Percentiles rank a stretch among this genome's conserved stretches.
Evolutionary conservation across 2,329 filamentous ascomycete genomes (phyloP).

Genomic region (Samsoniella hepiali): DNA sequence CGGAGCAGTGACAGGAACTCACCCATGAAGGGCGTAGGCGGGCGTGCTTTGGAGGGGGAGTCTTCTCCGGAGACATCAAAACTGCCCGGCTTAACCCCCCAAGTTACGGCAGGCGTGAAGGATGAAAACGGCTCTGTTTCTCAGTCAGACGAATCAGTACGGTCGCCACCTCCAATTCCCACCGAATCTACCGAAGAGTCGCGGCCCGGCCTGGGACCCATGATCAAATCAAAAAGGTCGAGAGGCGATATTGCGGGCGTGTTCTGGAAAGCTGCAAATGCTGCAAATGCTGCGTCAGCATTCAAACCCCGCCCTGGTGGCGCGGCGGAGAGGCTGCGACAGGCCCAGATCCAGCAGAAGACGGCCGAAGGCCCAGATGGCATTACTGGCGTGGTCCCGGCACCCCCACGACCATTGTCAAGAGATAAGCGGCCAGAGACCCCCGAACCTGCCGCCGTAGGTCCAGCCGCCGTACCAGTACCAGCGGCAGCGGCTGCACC

Average conservation of each 20-base stretch:
- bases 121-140: neutral
- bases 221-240: slow-evolving; percentile 79
- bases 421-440: slow-evolving; percentile 32
- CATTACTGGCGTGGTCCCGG: slow-evolving; percentile 82
- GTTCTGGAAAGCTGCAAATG: slow-evolving; percentile 76
- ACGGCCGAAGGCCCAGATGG: slow-evolving; percentile 74
- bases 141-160: slow-evolving; percentile 4
- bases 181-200: slow-evolving; percentile 33
- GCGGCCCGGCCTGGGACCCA: slow-evolving; percentile 80
- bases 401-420: slow-evolving; percentile 56
- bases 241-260: slow-evolving; percentile 70
- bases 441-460: slow-evolving; percentile 22
- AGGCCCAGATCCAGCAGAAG: slow-evolving; percentile 57
- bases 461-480: slow-evolving; percentile 23
- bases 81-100: neutral
- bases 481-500: slow-evolving; percentile 9
- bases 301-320: slow-evolving; percentile 90
- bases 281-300: slow-evolving; percentile 43
- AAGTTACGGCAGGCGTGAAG: neutral
- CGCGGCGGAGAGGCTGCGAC: slow-evolving; percentile 73
- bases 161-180: neutral
- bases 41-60: neutral
- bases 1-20: slow-evolving; percentile 50
- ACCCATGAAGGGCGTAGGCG: slow-evolving; percentile 41
- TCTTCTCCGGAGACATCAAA: slow-evolving; percentile 1